Base-by-base conservation (phyloP, 257 asterid species). In the Vinca minor region DNA sequence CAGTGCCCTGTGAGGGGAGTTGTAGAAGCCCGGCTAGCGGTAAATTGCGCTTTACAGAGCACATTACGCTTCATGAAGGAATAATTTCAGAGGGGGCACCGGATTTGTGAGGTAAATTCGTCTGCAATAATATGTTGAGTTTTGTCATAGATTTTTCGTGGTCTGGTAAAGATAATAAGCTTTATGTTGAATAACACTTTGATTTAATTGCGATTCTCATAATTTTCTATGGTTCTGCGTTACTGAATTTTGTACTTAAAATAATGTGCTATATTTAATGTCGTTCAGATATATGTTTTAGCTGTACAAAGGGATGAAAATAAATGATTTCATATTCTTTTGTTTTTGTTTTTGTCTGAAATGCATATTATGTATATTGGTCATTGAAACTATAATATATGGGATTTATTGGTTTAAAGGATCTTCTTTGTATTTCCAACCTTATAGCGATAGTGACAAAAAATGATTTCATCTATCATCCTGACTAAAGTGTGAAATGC, bases 21-120 rank as follows among this genome's bases (percentile, higher is more conserved):
- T n/a, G n/a, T n/a, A n/a, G n/a, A n/a, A n/a, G n/a, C n/a, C n/a
- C n/a, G n/a, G n/a, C n/a, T n/a, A n/a, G n/a, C n/a, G n/a, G n/a
- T n/a, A n/a, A n/a, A n/a, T 20, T 83, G 95, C 84, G 96, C 88
- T 39, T 91, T 95, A 15, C 78, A 83, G 17, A 88, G 96, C 78
- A 88, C 94, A 64, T 74, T 91, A 73, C 85, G 94, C 63, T 88
- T 91, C 69, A 86, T 88, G 91, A 81, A 63, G 82, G 96, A 88
- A 79, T 94, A 91, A 68, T 83, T 88, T 64, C 82, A 68, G 35
- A 77, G 87, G 67, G 94, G 95, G 29, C 79, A 82, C 64, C 84
- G 82, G 59, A 67, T 81, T 48, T 91, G 89, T 56, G 95, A 86
- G 98, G 98, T 91, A 86, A 54, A 36, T 54, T 54, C 2, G 9